A percentile compares a stretch with the other conserved stretches of the same genome.
These are phyloP conservation scores for Myochromella boudieri DNA, from an alignment of 768 basidiomycete species.

Conservation along the genomic window DNA sequence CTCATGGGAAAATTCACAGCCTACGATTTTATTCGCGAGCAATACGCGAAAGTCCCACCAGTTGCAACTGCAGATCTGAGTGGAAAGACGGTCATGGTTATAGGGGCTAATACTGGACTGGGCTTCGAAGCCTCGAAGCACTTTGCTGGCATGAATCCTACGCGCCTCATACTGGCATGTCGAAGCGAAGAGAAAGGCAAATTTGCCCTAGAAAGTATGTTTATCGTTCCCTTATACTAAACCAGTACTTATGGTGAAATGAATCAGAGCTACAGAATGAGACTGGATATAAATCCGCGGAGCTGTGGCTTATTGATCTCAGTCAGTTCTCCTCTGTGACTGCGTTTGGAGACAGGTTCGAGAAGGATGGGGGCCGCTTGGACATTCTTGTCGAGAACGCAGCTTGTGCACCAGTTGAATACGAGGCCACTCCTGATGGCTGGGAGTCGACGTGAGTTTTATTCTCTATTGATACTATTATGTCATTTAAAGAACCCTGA, in stretches of 20 bases:
- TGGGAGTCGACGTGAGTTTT: constrained; percentile 42
- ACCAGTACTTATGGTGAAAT: too few species aligned
- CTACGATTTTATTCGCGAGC: constrained; percentile 19
- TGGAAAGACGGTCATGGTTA: constrained; percentile 48
- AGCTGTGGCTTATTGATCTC: too few species aligned
- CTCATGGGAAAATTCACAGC: constrained; percentile 22
- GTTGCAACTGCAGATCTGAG: constrained; percentile 34
- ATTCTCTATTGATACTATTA: neutral
- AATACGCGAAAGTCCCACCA: too few species aligned
- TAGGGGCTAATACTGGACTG: constrained; percentile 50
- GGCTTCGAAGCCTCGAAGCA: constrained; percentile 48
- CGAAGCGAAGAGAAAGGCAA: constrained; percentile 33
- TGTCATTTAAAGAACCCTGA: neutral
- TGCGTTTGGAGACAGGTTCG: too few species aligned
- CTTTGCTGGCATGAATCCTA: constrained; percentile 43
- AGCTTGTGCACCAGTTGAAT: constrained; percentile 15
- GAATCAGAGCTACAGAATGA: too few species aligned
- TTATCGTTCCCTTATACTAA: too few species aligned
- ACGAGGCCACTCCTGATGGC: constrained; percentile 34
- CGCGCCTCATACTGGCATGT: constrained; percentile 38
- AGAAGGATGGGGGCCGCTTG: too few species aligned
- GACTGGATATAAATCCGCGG: too few species aligned
- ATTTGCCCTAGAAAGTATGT: constrained; percentile 35
- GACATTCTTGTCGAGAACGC: constrained; percentile 50
- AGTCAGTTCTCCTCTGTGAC: too few species aligned